A percentile compares a stretch with the other conserved stretches of the same genome.
Conservation (phyloP, 192 early-diverging fungal species). For the Coemansia aciculifera region DNA sequence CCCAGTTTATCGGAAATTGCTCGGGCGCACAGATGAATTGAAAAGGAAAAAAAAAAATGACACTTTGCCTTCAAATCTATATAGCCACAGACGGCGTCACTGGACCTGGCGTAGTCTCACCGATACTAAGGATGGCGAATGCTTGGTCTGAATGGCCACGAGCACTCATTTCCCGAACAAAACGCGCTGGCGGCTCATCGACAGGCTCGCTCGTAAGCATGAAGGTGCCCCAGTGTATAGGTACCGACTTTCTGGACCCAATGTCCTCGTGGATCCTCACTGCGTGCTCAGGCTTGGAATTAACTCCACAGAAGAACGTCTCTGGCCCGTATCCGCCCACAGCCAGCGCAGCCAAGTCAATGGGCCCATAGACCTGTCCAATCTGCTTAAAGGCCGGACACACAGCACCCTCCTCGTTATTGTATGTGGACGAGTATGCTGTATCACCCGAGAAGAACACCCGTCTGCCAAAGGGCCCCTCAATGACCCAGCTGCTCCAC, state of each 20-base stretch:
- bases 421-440: constrained; percentile 68
- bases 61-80: not conserved
- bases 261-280: constrained; percentile 78
- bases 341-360: constrained; percentile 75
- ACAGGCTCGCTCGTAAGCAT: constrained; percentile 69
- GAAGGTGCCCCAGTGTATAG: constrained; percentile 91
- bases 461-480: constrained; percentile 31
- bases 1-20: not conserved
- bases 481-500: constrained; percentile 76
- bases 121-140: constrained; percentile 57
- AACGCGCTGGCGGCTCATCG: constrained; percentile 66
- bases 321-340: constrained; percentile 85
- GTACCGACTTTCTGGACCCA: constrained; percentile 62
- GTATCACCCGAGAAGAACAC: constrained; percentile 68
- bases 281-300: constrained; percentile 77
- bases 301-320: constrained; percentile 65
- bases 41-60: no score
- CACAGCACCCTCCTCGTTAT: constrained; percentile 58
- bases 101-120: constrained; percentile 27
- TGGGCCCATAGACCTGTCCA: constrained; percentile 68
- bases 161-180: constrained; percentile 58
- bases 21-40: not conserved
- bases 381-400: constrained; percentile 88
- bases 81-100: not conserved
- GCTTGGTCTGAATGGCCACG: constrained; percentile 53